Evolutionary conservation across 345 rosid genomes (phyloP), one percentile per base, ranked within the genome.

Genomic region (Odontarrhena argentea): DNA sequence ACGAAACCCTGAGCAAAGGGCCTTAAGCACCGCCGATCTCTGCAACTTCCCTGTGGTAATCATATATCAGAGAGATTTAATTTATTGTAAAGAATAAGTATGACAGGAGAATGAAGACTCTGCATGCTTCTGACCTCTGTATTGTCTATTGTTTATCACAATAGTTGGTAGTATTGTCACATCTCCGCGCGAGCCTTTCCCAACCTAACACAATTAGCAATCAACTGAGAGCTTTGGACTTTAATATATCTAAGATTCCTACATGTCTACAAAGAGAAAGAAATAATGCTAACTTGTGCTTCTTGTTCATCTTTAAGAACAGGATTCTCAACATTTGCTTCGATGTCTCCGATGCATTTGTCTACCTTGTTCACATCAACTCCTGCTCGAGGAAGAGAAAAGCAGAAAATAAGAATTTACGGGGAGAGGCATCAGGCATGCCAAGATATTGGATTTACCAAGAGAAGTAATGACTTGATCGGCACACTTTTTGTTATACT

Each of bases 91-190:
- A 3, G 15, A 18, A 22, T 11, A 13, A 49, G 13, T 11, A 0
- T 2, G 43, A n/a, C n/a, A 9, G 42, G 15, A 66, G 25, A 13
- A 8, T 35, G 32, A 44, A 25, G 34, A 36, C 3, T 41, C 32
- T 65, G 47, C 54, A 41, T 64, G 47, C 38, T 64, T 49, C 22
- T 30, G 5, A 89, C 98, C 96, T 91, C 99, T 82, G 72, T 94
- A 94, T 58, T 94, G 99, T 79, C 92, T 81, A 60, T 82, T 79
- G 77, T 94, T 94, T 58, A 94, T 85, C 42, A 91, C 89, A 76
- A 94, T 84, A 42, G 99, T 94, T 40, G 99, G 99, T 80, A 94
- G 73, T 73, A 94, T 94, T 26, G 92, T 91, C 54, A 94, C 91
- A 79, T 94, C 99, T 64, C 99, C 99, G 26, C 97, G 85, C 12